Evolutionary conservation across 495 filamentous ascomycete genomes (phyloP).

Genomic region (Neurospora sp.): DNA sequence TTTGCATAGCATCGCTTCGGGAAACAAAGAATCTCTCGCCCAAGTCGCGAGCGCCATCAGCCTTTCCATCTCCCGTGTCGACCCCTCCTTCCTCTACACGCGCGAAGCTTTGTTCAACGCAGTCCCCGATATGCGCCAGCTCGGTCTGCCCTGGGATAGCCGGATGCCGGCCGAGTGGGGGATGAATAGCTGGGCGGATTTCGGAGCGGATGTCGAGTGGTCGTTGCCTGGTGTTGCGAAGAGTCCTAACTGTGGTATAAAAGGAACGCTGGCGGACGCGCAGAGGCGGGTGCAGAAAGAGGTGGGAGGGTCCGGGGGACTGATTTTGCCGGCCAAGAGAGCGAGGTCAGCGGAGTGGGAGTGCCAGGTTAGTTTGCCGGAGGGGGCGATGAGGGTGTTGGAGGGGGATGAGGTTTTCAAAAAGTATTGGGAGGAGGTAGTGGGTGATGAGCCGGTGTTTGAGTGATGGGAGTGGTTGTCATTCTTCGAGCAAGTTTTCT

Average conservation of each 20-base stretch:
- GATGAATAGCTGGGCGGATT: not conserved
- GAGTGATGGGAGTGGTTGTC: not conserved
- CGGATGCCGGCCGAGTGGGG: not conserved
- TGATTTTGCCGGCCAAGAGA: not conserved
- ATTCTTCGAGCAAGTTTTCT: too few relatives aligned
- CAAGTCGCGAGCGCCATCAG: not conserved
- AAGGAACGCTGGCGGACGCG: not conserved
- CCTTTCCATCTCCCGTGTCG: not conserved
- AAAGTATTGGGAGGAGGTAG: not conserved
- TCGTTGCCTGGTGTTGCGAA: not conserved
- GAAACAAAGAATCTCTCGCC: not conserved
- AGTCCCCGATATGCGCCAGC: not conserved
- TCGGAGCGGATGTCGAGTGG: not conserved
- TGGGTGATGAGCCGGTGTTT: not conserved
- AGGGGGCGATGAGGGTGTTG: not conserved
- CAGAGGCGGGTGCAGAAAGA: not conserved
- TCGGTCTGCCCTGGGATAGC: not conserved
- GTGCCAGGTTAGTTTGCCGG: not conserved
- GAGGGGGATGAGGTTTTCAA: not conserved
- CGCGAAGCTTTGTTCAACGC: not conserved
- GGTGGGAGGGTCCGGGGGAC: not conserved
- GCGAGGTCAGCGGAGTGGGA: not conserved
- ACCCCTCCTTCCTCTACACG: not conserved
- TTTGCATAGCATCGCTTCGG: not conserved
- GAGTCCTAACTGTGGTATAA: not conserved